Evolutionary conservation across 257 asterid genomes (phyloP), one percentile per base, ranked within the genome.

Genomic region (Rauvolfia tetraphylla): DNA sequence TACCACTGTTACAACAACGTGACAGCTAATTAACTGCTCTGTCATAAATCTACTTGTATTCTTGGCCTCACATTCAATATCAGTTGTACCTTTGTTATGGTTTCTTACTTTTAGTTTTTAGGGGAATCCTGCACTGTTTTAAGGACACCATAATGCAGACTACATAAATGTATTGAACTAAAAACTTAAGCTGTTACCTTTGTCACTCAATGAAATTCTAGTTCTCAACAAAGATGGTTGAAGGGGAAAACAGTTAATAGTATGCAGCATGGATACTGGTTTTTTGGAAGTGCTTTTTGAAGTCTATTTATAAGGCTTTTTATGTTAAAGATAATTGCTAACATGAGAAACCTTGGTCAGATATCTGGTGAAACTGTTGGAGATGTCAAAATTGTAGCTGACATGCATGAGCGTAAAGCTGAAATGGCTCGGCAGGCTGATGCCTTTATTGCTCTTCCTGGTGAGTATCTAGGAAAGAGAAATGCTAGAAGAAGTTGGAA

Each of bases 351-450:
- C 51, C 69, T 75, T 66, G 83, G 66, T n/a, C 89, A 95, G 99
- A 95, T 95, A 90, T 95, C 98, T 11, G 99, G 99, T 29, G 95
- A 84, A 85, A 78, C 89, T 41, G 96, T 93, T 79, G 99, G 99
- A 68, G 97, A 90, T 3, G 99, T 95, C 80, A 90, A 82, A 83
- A 87, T 95, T 70, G 99, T 93, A 81, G 77, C 97, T 8, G 96
- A 95, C 84, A 95, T 93, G 99, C 99, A 95, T 58, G 97, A 95
- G 88, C 96, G 99, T 23, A 95, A 95, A 82, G 97, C 99, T 80
- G 93, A 87, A 80, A 95, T 95, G 99, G 98, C 98, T 71, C 83
- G 86, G 48, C 88, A 89, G 78, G 89, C 99, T 65, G 97, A 95
- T 79, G 99, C 99, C 18, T 95, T 95, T 56, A 88, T 95, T 67